phyloP scores from a whole-genome alignment of 1,139 yeast species.

The Yamadazyma pseudoaaseri region DNA sequence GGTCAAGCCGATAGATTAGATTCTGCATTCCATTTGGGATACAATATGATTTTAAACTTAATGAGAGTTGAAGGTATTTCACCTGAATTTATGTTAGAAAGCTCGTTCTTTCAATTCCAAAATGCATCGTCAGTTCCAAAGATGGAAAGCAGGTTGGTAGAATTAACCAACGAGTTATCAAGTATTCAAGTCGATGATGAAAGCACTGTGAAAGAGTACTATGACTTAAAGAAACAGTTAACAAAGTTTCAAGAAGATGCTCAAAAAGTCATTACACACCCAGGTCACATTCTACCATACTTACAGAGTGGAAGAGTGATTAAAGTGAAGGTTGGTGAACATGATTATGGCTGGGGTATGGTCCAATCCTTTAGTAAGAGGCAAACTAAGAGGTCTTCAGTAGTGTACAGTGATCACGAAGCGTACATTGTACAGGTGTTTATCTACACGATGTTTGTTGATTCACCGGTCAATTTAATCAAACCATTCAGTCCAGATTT shows the following conservation, averaged over 20 bases:
- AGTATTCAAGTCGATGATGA: conserved; percentile 69
- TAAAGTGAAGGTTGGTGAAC: conserved; percentile 55
- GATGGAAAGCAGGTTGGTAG: conserved; percentile 63
- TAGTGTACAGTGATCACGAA: conserved; percentile 72
- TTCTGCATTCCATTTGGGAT: conserved; percentile 95
- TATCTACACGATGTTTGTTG: conserved; percentile 74
- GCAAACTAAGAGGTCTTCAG: conserved; percentile 55
- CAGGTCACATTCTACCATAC: conserved; percentile 79
- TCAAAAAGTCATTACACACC: conserved; percentile 85
- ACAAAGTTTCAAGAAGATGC: conserved; percentile 72
- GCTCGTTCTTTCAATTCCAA: conserved; percentile 94
- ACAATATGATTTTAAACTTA: conserved; percentile 93
- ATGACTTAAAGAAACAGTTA: conserved; percentile 74
- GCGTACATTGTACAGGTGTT: conserved; percentile 85
- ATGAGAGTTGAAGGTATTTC: conserved; percentile 98
- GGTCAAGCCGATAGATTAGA: conserved; percentile 97
- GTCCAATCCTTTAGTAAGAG: conserved; percentile 78
- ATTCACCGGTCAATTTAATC: conserved; percentile 70
- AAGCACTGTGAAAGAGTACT: conserved; percentile 71
- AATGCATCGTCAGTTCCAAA: conserved; percentile 87
- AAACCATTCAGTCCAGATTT: conserved; percentile 72
- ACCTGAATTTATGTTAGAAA: conserved; percentile 94
- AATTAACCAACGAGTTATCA: conserved; percentile 49
- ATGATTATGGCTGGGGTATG: conserved; percentile 94
- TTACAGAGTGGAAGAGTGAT: conserved; percentile 87